phyloP scores from a whole-genome alignment of 2,329 filamentous ascomycete species.

The Trichoderma citrinoviride region DNA sequence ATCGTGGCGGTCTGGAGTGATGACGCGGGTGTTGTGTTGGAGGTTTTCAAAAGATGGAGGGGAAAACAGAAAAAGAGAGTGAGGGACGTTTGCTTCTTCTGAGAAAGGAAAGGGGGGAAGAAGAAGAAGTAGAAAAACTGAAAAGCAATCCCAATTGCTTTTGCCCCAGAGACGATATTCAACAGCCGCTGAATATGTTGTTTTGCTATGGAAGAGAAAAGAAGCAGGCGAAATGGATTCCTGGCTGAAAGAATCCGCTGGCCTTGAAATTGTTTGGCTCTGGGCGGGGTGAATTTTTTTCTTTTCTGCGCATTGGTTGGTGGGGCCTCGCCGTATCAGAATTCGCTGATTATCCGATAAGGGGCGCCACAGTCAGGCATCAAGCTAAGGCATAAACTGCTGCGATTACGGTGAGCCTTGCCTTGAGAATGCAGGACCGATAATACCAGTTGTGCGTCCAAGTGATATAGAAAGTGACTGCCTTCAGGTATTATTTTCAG shows the following conservation, averaged over 20 bases:
- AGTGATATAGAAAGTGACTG: too few species aligned
- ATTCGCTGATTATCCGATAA: conserved; percentile 27
- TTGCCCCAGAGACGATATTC: conserved; percentile 13
- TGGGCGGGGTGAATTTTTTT: conserved; percentile 42
- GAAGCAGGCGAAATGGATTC: conserved; percentile 19
- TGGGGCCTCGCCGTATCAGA: conserved; percentile 38
- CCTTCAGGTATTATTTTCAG: background rate
- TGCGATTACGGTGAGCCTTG: conserved; percentile 3
- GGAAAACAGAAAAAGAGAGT: conserved; percentile 1
- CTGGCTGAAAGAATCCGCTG: conserved; percentile 4
- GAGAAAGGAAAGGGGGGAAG: conserved; percentile 18
- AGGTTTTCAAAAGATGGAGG: conserved; percentile 1
- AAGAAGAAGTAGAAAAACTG: conserved; percentile 22
- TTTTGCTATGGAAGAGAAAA: conserved; percentile 9
- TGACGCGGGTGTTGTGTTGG: background rate
- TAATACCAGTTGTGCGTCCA: too few species aligned
- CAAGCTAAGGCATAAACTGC: conserved; percentile 36
- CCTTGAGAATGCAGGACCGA: too few species aligned
- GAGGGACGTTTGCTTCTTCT: background rate
- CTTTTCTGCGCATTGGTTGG: conserved; percentile 36
- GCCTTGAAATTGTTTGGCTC: conserved; percentile 22
- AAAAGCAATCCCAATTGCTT: conserved; percentile 13
- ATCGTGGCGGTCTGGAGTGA: conserved; percentile 45
- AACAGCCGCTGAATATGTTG: conserved; percentile 19
- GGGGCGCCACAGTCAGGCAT: conserved; percentile 31